Evolutionary conservation across 371 early-diverging fungal species (phyloP), one percentile per base, ranked within the genome.

Genomic region (Lichtheimia ornata): DNA sequence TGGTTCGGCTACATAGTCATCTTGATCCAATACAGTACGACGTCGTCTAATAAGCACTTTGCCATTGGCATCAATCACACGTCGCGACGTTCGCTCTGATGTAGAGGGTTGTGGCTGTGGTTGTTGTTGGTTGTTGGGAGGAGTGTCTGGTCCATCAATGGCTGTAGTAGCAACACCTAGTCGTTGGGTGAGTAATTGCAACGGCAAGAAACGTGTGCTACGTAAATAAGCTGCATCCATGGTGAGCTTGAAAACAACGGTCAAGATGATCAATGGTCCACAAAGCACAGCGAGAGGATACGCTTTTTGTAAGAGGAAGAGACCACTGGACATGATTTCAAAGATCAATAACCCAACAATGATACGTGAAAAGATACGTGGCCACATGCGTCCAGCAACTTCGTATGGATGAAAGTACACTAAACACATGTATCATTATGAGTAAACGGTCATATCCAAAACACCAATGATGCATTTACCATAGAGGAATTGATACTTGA

Each of bases 331-430:
- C 53, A 90, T 83, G 43, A 89, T 58, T 63, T 94, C 91, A 72
- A 90, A 92, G n/a, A 94, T 77, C 22, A 89, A 53, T 15, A 94
- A 67, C 0, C 90, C 88, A n/a, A 83, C 67, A 22, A 92, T 79
- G 59, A 91, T 85, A 15, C 94, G 83, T 3, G 87, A 79, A 57
- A 90, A 88, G 14, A 86, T 86, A 61, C 84, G 64, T 15, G 93
- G 92, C 79, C 90, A 90, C 64, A 84, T 83, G 65, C 85, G 81
- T 15, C 94, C 94, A 5, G 86, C 85, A 1, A 92, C 85, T 71
- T 94, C 94, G 62, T 90, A 94, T 4, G 85, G 82, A 50, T 90
- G 90, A 53, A 91, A 86, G 62, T 92, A 91, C 15, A 93, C 82
- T 79, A 60, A 11, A 53, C 2, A 45, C 2, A 40, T 1, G 1